phyloP scores from a whole-genome alignment of 768 basidiomycete genomes.

The Tulasnella sp. region DNA sequence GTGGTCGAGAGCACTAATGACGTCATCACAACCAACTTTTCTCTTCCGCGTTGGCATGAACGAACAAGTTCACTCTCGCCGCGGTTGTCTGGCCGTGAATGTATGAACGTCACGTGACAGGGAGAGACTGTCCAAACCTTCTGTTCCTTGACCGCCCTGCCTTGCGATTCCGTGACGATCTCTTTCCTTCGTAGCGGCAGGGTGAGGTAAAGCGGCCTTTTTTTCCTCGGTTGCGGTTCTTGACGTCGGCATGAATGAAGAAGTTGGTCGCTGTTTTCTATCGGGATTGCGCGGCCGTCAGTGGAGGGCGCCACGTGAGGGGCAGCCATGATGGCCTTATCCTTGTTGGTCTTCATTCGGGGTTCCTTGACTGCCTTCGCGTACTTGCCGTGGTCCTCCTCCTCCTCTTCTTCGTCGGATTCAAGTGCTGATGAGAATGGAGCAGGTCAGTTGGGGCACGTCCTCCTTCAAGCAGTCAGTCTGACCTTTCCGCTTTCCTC shows the following conservation, averaged over 20 bases:
- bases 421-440: not conserved
- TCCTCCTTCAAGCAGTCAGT: too few species aligned
- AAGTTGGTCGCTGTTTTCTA: slow-evolving; percentile 88
- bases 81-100: slow-evolving; percentile 24
- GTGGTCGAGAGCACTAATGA: too few species aligned
- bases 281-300: slow-evolving; percentile 21
- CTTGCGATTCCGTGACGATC: slow-evolving; percentile 19
- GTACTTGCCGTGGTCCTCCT: slow-evolving; percentile 28
- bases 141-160: too few species aligned
- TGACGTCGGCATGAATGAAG: slow-evolving; percentile 78
- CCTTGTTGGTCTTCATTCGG: slow-evolving; percentile 94
- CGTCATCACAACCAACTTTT: too few species aligned
- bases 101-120: too few species aligned
- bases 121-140: too few species aligned
- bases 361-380: slow-evolving; percentile 53
- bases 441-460: not conserved
- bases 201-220: not conserved
- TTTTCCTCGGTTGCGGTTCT: slow-evolving; percentile 54
- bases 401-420: slow-evolving; percentile 13
- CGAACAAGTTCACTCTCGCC: slow-evolving; percentile 77
- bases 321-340: slow-evolving; percentile 36
- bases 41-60: slow-evolving; percentile 46
- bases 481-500: slow-evolving; percentile 37
- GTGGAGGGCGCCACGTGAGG: slow-evolving; percentile 19
- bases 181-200: not conserved